Evolutionary conservation across 1,139 yeast genomes (phyloP).

Genomic region (Trichomonascaceae sp.): DNA sequence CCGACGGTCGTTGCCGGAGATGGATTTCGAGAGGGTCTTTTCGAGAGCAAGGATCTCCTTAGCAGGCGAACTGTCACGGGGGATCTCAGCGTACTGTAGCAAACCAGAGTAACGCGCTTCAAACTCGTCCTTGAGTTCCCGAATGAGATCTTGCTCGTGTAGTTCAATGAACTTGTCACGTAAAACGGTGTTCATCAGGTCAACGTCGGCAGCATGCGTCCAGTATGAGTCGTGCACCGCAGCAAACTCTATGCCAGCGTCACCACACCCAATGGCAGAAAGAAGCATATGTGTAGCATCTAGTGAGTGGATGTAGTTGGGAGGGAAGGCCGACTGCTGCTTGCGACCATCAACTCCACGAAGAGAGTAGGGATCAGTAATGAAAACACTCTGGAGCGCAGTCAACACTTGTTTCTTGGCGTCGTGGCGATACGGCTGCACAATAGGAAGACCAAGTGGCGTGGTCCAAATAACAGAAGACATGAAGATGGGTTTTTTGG

Average conservation of each 20-base stretch:
- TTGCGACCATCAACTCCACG: slow-evolving; percentile 78
- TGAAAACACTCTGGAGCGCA: slow-evolving; percentile 68
- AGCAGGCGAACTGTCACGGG: slow-evolving; percentile 39
- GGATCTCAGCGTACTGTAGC: slow-evolving; percentile 44
- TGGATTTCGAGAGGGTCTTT: slow-evolving; percentile 17
- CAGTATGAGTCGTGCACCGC: slow-evolving; percentile 97
- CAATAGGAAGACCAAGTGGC: slow-evolving; percentile 70
- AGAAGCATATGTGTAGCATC: slow-evolving; percentile 96
- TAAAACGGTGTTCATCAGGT: slow-evolving; percentile 53
- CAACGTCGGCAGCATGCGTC: slow-evolving; percentile 90
- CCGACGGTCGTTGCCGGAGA: slow-evolving; percentile 32
- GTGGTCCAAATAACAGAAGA: slow-evolving; percentile 96
- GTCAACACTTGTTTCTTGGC: slow-evolving; percentile 57
- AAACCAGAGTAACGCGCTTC: slow-evolving; percentile 63
- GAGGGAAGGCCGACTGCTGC: slow-evolving; percentile 90
- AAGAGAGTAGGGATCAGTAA: slow-evolving; percentile 72
- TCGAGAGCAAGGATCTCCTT: slow-evolving; percentile 38
- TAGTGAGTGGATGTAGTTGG: slow-evolving; percentile 86
- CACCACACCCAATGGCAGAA: slow-evolving; percentile 74
- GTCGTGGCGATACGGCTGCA: slow-evolving; percentile 86
- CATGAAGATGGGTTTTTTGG: slow-evolving; percentile 34
- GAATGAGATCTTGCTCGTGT: slow-evolving; percentile 62
- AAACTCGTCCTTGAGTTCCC: slow-evolving; percentile 63
- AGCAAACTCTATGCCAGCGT: slow-evolving; percentile 62
- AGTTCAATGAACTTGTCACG: slow-evolving; percentile 71